Percentiles rank a stretch among this genome's conserved stretches.
phyloP scores from a whole-genome alignment of 768 basidiomycete species.

The Tulasnella sp. region DNA sequence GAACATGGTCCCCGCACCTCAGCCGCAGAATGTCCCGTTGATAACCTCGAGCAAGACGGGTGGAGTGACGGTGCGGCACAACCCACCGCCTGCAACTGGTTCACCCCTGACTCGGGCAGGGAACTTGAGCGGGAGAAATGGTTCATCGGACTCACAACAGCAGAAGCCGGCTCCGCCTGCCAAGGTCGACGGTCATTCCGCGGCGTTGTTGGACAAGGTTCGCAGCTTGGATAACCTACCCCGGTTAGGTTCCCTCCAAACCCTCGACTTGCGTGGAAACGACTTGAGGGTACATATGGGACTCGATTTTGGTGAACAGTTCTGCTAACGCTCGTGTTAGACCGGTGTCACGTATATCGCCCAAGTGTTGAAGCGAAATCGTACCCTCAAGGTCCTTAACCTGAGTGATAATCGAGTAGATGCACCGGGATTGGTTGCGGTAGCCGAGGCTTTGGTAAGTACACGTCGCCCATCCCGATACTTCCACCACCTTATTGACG shows the following conservation, averaged over 20 bases:
- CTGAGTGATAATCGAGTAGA: slow-evolving; percentile 92
- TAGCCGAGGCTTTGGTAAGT: slow-evolving; percentile 79
- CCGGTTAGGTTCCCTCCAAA: slow-evolving; percentile 71
- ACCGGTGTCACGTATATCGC: slow-evolving; percentile 80
- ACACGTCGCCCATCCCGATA: background rate
- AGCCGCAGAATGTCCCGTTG: slow-evolving; percentile 21
- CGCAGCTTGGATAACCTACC: slow-evolving; percentile 82
- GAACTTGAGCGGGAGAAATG: background rate
- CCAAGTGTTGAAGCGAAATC: slow-evolving; percentile 91
- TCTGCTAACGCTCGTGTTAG: slow-evolving; percentile 21
- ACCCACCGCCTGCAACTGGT: slow-evolving; percentile 13
- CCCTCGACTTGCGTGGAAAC: slow-evolving; percentile 85
- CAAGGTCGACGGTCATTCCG: slow-evolving; percentile 21
- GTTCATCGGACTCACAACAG: background rate
- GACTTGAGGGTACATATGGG: slow-evolving; percentile 67
- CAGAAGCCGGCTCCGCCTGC: background rate
- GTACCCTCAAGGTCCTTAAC: slow-evolving; percentile 89
- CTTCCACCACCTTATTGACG: background rate
- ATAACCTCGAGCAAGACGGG: slow-evolving; percentile 48
- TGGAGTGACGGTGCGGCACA: slow-evolving; percentile 39
- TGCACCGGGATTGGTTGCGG: slow-evolving; percentile 56
- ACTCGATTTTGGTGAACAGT: too few species aligned
- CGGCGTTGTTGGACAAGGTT: slow-evolving; percentile 76
- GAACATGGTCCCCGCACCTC: slow-evolving; percentile 12
- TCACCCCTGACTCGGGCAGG: background rate